phyloP scores from a whole-genome alignment of 2,329 filamentous ascomycete genomes.

The Neodidymelliopsis sp. region DNA sequence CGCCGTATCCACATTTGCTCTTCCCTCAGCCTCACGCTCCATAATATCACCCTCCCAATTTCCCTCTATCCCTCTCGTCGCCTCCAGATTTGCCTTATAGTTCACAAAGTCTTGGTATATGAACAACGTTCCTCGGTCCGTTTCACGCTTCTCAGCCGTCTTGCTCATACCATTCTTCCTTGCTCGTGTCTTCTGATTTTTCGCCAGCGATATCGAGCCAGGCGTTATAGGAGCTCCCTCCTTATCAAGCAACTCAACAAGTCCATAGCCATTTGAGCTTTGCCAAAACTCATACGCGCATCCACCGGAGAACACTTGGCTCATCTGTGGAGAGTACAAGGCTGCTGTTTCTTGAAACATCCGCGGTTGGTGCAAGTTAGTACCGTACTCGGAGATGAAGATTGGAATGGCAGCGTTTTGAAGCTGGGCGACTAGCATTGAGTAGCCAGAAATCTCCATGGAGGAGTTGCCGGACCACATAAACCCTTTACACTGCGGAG shows the following conservation, averaged over 20 bases:
- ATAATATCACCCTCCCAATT: conserved; percentile 14
- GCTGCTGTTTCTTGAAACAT: conserved; percentile 17
- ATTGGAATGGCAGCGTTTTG: conserved; percentile 11
- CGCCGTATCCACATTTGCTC: conserved; percentile 1
- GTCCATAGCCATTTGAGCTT: conserved; percentile 11
- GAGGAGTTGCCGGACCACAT: conserved; percentile 10
- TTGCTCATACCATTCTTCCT: not conserved
- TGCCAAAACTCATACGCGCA: conserved; percentile 22
- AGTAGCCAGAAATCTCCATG: conserved; percentile 11
- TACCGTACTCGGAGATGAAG: conserved; percentile 21
- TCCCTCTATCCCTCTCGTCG: not conserved
- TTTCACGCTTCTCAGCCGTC: conserved; percentile 10
- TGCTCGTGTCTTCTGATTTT: not conserved
- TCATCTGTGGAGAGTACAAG: conserved; percentile 18
- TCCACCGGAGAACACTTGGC: conserved; percentile 21
- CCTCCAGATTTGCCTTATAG: conserved; percentile 8
- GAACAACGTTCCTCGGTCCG: conserved; percentile 4
- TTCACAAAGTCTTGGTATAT: conserved; percentile 15
- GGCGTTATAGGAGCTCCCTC: not conserved
- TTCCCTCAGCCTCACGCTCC: conserved; percentile 3
- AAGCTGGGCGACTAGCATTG: not conserved
- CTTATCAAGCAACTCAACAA: conserved; percentile 11
- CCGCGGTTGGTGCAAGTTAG: conserved; percentile 1
- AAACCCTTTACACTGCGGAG: conserved; percentile 8
- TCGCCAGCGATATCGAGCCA: not conserved